phyloP scores from a whole-genome alignment of 2,329 filamentous ascomycete species.

The Calonectria ilicicola region DNA sequence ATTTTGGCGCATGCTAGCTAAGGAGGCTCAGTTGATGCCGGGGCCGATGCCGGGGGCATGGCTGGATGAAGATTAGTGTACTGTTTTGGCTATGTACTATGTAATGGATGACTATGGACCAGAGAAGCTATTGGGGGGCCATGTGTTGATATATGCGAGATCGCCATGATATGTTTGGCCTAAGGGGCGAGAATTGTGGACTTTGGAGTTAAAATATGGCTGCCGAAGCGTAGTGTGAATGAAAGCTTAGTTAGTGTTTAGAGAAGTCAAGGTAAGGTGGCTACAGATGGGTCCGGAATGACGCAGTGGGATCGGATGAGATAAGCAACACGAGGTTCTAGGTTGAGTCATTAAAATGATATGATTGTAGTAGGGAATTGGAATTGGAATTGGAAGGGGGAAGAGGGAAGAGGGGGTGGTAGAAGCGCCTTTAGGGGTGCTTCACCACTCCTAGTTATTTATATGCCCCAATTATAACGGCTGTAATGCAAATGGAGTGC shows the following conservation, averaged over 20 bases:
- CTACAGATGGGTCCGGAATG: background rate
- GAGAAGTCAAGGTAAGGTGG: background rate
- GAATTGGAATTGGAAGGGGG: too few species aligned
- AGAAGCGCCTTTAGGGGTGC: background rate
- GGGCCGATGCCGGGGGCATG: conserved; percentile 17
- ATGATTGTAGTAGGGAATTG: background rate
- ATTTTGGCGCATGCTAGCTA: background rate
- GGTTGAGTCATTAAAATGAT: background rate
- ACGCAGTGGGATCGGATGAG: background rate
- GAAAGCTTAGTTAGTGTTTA: too few species aligned
- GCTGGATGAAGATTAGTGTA: background rate
- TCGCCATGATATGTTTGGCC: background rate
- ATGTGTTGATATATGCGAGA: background rate
- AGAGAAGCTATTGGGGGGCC: background rate
- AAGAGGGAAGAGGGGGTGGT: background rate
- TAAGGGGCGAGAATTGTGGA: background rate
- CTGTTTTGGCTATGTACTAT: background rate
- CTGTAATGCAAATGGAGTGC: background rate
- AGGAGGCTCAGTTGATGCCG: background rate
- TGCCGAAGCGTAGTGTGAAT: too few species aligned
- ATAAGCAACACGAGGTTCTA: background rate
- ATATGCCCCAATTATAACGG: background rate
- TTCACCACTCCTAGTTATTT: background rate
- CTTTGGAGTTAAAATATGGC: conserved; percentile 7
- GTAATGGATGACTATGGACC: background rate